phyloP scores from a whole-genome alignment of 176 grass and related monocot genomes.

The Phyllostachys edulis region DNA sequence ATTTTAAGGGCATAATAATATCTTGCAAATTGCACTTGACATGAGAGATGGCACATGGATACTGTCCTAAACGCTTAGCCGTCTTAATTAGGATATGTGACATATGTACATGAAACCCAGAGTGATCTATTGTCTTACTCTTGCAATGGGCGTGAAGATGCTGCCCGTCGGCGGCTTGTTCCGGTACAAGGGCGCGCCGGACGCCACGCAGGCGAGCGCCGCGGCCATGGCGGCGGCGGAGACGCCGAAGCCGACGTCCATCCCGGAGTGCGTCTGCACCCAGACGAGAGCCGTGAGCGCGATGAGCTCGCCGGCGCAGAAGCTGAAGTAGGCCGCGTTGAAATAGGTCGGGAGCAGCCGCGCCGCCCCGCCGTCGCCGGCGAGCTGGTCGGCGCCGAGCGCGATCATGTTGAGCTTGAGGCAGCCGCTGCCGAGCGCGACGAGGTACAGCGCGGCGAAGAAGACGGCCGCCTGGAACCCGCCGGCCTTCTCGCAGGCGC shows the following conservation, averaged over 20 bases:
- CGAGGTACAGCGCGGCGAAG: conserved; percentile 58
- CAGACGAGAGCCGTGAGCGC: conserved; percentile 57
- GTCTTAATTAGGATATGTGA: neutral
- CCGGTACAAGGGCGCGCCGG: conserved; percentile 41
- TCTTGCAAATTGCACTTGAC: neutral
- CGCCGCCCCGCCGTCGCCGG: neutral
- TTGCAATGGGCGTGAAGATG: conserved; percentile 55
- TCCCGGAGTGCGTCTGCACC: conserved; percentile 53
- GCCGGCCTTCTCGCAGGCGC: conserved; percentile 34
- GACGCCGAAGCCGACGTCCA: conserved; percentile 48
- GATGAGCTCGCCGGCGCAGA: conserved; percentile 52
- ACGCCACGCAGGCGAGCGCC: conserved; percentile 22
- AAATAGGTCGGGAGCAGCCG: conserved; percentile 52
- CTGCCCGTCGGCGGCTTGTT: conserved; percentile 57
- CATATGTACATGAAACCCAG: neutral
- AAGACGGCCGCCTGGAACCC: conserved; percentile 45
- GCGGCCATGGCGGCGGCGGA: conserved; percentile 45
- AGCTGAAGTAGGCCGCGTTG: conserved; percentile 60
- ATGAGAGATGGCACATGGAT: neutral
- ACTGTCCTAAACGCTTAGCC: neutral
- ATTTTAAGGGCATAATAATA: neutral
- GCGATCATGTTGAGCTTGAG: conserved; percentile 63
- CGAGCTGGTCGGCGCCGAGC: conserved; percentile 56
- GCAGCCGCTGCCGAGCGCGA: conserved; percentile 59
- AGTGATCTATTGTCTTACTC: neutral